phyloP scores from a whole-genome alignment of 2,329 filamentous ascomycete genomes.

The Aphanocladium album region DNA sequence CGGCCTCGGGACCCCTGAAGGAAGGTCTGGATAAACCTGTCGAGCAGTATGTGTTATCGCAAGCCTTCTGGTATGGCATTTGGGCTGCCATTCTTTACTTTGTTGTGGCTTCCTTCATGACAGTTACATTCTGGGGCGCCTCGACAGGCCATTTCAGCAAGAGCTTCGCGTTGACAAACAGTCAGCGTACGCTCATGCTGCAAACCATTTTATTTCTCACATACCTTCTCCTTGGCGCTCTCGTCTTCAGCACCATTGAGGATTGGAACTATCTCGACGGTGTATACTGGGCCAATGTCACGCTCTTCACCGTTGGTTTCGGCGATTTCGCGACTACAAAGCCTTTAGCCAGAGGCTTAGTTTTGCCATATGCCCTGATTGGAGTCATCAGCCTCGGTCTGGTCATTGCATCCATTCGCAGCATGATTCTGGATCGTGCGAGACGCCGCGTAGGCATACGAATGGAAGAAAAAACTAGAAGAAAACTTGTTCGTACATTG shows the following conservation, averaged over 20 bases:
- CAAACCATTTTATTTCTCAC: slow-evolving; percentile 83
- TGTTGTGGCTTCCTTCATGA: slow-evolving; percentile 68
- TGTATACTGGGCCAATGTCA: slow-evolving; percentile 74
- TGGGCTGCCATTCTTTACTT: slow-evolving; percentile 78
- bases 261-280: slow-evolving; percentile 72
- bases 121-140: slow-evolving; percentile 75
- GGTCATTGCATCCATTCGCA: slow-evolving; percentile 74
- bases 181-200: slow-evolving; percentile 81
- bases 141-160: slow-evolving; percentile 64
- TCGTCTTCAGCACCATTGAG: slow-evolving; percentile 68
- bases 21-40: slow-evolving; percentile 27
- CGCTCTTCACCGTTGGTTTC: slow-evolving; percentile 59
- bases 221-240: slow-evolving; percentile 73
- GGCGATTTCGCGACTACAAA: slow-evolving; percentile 49
- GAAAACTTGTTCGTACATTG: slow-evolving; percentile 41
- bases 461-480: slow-evolving; percentile 56
- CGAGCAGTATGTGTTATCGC: slow-evolving; percentile 60
- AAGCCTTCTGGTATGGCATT: slow-evolving; percentile 83
- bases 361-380: slow-evolving; percentile 78
- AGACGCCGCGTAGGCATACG: slow-evolving; percentile 49
- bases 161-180: slow-evolving; percentile 71
- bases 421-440: slow-evolving; percentile 54
- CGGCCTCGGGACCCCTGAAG: slow-evolving; percentile 55
- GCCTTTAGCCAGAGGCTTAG: slow-evolving; percentile 59
- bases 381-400: slow-evolving; percentile 83